Conservation (phyloP, 371 early-diverging fungal species). For the Blakeslea trispora region DNA sequence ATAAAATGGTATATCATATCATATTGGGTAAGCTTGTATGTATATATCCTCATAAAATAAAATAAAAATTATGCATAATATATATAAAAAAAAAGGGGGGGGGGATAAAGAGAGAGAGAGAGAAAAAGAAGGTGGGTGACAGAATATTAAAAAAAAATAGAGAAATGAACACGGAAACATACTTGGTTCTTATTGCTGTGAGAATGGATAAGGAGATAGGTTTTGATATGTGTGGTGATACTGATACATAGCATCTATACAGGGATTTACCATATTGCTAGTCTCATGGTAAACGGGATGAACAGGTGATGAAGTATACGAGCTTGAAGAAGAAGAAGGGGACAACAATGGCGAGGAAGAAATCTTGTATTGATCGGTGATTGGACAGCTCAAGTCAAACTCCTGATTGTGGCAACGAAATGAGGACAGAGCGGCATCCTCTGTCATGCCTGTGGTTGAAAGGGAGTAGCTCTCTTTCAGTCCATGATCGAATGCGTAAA, state of each 20-base stretch:
- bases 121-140: neutral
- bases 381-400: no score
- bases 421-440: no score
- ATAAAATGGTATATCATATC: neutral
- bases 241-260: neutral
- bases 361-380: neutral
- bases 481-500: no score
- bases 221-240: neutral
- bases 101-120: neutral
- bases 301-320: conserved; percentile 26
- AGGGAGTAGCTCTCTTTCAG: no score
- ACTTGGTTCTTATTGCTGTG: neutral
- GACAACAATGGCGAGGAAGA: conserved; percentile 32
- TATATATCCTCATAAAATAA: neutral
- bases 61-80: neutral
- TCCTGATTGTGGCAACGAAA: no score
- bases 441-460: no score
- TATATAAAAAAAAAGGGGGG: neutral
- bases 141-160: no score
- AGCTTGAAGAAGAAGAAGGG: conserved; percentile 37
- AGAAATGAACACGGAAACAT: no score
- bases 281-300: conserved; percentile 21
- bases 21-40: neutral
- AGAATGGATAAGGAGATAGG: neutral
- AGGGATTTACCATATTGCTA: conserved; percentile 4